Conservation (phyloP, 1,139 yeast species). For the Sugiyamaella castrensis region DNA sequence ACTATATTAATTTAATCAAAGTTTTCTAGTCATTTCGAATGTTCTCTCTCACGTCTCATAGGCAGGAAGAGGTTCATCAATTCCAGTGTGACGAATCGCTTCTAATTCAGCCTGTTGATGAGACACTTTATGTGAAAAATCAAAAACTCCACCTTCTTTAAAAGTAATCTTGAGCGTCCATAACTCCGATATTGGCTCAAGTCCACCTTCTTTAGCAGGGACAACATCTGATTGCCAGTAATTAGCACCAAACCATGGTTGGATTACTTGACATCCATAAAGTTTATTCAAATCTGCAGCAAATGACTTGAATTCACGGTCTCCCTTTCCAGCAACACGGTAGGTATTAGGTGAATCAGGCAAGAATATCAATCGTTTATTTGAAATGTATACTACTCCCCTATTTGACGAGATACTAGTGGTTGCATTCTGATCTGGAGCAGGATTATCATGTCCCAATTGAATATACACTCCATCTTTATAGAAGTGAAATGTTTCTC, state of each 20-base stretch:
- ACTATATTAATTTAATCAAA: background rate
- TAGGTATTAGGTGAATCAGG: constrained; percentile 24
- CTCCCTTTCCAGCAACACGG: constrained; percentile 32
- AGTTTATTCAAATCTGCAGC: constrained; percentile 24
- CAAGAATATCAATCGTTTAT: constrained; percentile 23
- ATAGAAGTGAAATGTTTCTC: constrained; percentile 22
- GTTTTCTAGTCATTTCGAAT: background rate
- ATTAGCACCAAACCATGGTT: constrained; percentile 41
- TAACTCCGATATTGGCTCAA: constrained; percentile 27
- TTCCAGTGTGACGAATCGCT: constrained; percentile 2
- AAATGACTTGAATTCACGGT: constrained; percentile 28
- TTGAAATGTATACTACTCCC: constrained; percentile 20
- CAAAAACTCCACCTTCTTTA: constrained; percentile 36
- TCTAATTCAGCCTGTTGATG: constrained; percentile 1
- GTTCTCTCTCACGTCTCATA: background rate
- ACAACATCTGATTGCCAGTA: constrained; percentile 30
- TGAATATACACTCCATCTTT: constrained; percentile 7
- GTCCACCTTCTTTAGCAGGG: constrained; percentile 24
- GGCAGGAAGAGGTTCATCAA: constrained; percentile 10
- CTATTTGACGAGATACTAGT: constrained; percentile 7
- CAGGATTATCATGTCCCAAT: constrained; percentile 1
- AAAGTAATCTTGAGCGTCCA: constrained; percentile 32
- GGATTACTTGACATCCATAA: constrained; percentile 26
- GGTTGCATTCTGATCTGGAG: constrained; percentile 4
- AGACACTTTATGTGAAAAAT: constrained; percentile 20